phyloP scores from a whole-genome alignment of 805 yeast genomes.

The Schizosaccharomyces octosporus region DNA sequence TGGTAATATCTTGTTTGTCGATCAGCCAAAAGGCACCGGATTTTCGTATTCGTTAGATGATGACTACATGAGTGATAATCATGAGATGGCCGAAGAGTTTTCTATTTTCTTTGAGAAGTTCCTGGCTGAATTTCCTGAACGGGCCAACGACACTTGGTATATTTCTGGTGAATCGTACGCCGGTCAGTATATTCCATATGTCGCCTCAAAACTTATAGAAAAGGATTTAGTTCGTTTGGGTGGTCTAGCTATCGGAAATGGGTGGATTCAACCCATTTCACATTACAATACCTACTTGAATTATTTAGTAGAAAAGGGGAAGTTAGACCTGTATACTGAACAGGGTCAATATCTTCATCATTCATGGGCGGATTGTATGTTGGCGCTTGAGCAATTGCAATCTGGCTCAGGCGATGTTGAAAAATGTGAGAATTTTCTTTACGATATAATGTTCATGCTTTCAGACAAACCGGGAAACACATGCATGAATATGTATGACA shows the following conservation, averaged over 20 bases:
- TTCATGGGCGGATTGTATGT: slow-evolving; percentile 6
- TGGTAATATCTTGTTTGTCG: slow-evolving; percentile 63
- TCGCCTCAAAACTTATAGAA: slow-evolving; percentile 37
- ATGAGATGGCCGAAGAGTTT: slow-evolving; percentile 37
- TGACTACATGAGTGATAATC: slow-evolving; percentile 16
- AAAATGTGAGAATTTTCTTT: slow-evolving; percentile 4
- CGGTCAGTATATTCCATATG: slow-evolving; percentile 84
- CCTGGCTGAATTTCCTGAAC: slow-evolving; percentile 50
- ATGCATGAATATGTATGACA: slow-evolving; percentile 71
- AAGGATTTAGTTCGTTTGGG: slow-evolving; percentile 23
- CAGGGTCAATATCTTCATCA: slow-evolving; percentile 11
- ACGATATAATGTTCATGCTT: background rate
- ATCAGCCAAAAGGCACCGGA: slow-evolving; percentile 91
- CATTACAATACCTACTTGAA: slow-evolving; percentile 68
- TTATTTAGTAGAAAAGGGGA: slow-evolving; percentile 32
- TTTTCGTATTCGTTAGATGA: slow-evolving; percentile 34
- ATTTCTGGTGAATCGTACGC: slow-evolving; percentile 93
- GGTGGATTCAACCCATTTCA: slow-evolving; percentile 74
- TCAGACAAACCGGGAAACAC: slow-evolving; percentile 9
- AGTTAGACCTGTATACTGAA: slow-evolving; percentile 19
- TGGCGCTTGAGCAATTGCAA: slow-evolving; percentile 7
- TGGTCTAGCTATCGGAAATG: slow-evolving; percentile 68
- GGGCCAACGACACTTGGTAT: slow-evolving; percentile 28
- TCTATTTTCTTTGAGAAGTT: slow-evolving; percentile 40
- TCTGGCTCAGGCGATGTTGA: slow-evolving; percentile 5